Percentiles rank a stretch among this genome's conserved stretches.
Evolutionary conservation across 2,329 filamentous ascomycete genomes (phyloP).

Genomic region (Salinomyces thailandicus): DNA sequence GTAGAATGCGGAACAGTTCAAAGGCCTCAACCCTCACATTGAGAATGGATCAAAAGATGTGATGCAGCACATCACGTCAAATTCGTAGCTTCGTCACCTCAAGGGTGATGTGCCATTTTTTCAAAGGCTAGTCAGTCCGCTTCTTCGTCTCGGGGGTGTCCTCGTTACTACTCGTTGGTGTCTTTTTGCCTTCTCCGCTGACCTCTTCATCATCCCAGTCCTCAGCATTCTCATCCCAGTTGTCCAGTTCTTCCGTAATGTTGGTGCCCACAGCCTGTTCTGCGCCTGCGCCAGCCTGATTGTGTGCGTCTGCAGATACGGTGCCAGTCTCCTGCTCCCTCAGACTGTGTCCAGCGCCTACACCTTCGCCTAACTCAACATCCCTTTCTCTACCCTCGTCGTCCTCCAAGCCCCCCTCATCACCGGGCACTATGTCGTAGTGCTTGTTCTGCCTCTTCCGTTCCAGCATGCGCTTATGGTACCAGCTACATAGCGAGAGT

Average conservation of each 20-base stretch:
- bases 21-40: too few relatives aligned
- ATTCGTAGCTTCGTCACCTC: too few relatives aligned
- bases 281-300: slow-evolving; percentile 32
- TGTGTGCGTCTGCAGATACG: slow-evolving; percentile 14
- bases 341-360: slow-evolving; percentile 18
- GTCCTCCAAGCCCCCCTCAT: slow-evolving; percentile 34
- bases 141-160: slow-evolving; percentile 30
- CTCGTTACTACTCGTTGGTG: slow-evolving; percentile 12
- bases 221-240: slow-evolving; percentile 81
- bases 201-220: slow-evolving; percentile 54
- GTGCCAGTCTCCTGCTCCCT: slow-evolving; percentile 23
- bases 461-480: slow-evolving; percentile 92
- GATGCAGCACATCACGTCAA: too few relatives aligned
- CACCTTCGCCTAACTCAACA: slow-evolving; percentile 62
- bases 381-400: slow-evolving; percentile 43
- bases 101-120: too few relatives aligned
- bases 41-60: too few relatives aligned
- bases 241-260: slow-evolving; percentile 76
- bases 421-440: slow-evolving; percentile 59
- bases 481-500: slow-evolving; percentile 71
- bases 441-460: slow-evolving; percentile 63
- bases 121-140: slow-evolving; percentile 33
- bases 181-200: slow-evolving; percentile 18
- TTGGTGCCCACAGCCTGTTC: slow-evolving; percentile 48
- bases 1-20: neutral